These are phyloP conservation scores for Epichloe sp. DNA, from an alignment of 2,329 filamentous ascomycete genomes.

Conservation along the genomic window DNA sequence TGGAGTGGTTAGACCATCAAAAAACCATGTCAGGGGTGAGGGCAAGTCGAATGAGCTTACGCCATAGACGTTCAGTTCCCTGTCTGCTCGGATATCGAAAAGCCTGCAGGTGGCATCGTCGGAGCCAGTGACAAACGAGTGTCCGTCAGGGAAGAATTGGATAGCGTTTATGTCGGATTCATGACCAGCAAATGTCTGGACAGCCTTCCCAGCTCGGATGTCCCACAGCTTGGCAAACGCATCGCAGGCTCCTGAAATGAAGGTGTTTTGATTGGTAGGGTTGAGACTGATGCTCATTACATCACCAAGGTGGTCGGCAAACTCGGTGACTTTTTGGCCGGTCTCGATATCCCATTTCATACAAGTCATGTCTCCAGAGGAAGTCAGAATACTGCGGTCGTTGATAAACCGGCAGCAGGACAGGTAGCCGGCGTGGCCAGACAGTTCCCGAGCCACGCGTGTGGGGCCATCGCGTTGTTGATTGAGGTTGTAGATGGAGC, in stretches of 20 bases:
- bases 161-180: conserved; percentile 99
- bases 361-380: conserved; percentile 98
- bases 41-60: conserved; percentile 30
- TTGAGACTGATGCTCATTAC: conserved; percentile 99
- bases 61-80: conserved; percentile 57
- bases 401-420: conserved; percentile 99
- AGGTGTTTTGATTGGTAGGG: conserved; percentile 97
- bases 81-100: conserved; percentile 94
- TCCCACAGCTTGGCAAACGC: conserved; percentile 99
- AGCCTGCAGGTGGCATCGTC: conserved; percentile 95
- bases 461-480: conserved; percentile 91
- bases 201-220: conserved; percentile 93
- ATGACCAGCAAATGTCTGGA: conserved; percentile 96
- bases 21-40: neutral
- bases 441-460: conserved; percentile 86
- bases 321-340: conserved; percentile 92
- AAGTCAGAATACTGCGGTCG: conserved; percentile 93
- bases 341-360: conserved; percentile 99
- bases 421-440: conserved; percentile 91
- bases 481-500: conserved; percentile 98
- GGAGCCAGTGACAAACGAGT: conserved; percentile 94
- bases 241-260: conserved; percentile 98
- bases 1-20: conserved; percentile 9
- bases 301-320: conserved; percentile 93
- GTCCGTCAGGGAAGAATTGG: conserved; percentile 97